Percentiles rank a stretch among this genome's conserved stretches.
These are phyloP conservation scores for Lycium ferocissimum DNA, from an alignment of 257 asterid species.

Conservation along the genomic window DNA sequence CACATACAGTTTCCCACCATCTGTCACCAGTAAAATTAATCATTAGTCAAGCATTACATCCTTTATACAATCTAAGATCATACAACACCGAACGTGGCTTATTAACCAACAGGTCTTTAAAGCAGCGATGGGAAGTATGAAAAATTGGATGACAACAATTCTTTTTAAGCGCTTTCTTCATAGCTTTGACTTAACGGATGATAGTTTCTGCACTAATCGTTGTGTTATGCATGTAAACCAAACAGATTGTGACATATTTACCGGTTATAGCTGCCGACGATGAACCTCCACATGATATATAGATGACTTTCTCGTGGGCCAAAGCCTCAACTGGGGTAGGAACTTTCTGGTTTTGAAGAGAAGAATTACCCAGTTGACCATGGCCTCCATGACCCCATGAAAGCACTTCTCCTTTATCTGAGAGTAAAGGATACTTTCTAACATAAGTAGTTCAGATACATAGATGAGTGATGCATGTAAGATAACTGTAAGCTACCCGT, in stretches of 20 bases:
- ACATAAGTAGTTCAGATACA: constrained; percentile 34
- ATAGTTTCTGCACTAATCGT: not conserved
- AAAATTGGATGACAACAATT: not conserved
- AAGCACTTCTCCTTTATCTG: constrained; percentile 88
- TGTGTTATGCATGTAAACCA: not conserved
- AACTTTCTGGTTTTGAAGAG: constrained; percentile 68
- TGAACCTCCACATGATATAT: constrained; percentile 93
- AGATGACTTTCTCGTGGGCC: constrained; percentile 69
- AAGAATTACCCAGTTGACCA: constrained; percentile 92
- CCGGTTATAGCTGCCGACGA: constrained; percentile 96
- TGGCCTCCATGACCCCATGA: constrained; percentile 99
- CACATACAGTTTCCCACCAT: constrained; percentile 82
- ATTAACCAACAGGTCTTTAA: not conserved
- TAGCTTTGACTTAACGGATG: not conserved
- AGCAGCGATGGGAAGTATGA: constrained; percentile 8
- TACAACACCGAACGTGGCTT: not conserved
- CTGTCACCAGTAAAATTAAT: constrained; percentile 46
- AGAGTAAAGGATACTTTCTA: constrained; percentile 31
- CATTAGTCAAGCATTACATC: constrained; percentile 21
- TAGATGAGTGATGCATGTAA: not conserved
- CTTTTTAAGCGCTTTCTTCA: not conserved
- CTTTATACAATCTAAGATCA: not conserved
- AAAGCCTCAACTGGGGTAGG: constrained; percentile 78
- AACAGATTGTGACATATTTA: constrained; percentile 38
- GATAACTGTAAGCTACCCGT: constrained; percentile 56